Conservation (phyloP, 176 grass and related monocot genomes). For the Thinopyrum elongatum region DNA sequence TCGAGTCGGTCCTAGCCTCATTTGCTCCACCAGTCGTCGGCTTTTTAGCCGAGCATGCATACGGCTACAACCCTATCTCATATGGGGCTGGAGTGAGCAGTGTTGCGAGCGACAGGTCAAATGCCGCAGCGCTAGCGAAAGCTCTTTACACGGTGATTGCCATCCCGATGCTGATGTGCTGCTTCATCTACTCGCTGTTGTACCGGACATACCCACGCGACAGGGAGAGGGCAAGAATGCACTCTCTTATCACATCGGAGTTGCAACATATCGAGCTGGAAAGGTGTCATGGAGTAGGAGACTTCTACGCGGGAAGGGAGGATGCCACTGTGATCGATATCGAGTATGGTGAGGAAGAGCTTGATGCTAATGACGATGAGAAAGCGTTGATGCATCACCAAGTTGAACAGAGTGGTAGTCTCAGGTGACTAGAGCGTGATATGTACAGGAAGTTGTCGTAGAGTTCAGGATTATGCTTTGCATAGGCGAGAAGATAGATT, state of each 20-base stretch:
- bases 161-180: constrained; percentile 77
- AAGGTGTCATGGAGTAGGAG: not conserved
- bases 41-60: constrained; percentile 61
- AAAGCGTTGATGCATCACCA: constrained; percentile 35
- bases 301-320: constrained; percentile 17
- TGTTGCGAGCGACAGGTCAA: constrained; percentile 42
- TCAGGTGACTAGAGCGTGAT: not conserved
- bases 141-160: constrained; percentile 73
- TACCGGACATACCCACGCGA: constrained; percentile 72
- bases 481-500: not conserved
- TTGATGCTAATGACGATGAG: constrained; percentile 34
- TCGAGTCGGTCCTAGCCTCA: constrained; percentile 73
- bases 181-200: constrained; percentile 77
- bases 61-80: constrained; percentile 60
- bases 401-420: constrained; percentile 9
- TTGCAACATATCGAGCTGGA: constrained; percentile 59
- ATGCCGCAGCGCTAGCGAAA: constrained; percentile 74
- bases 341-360: constrained; percentile 39
- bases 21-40: constrained; percentile 78
- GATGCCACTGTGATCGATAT: constrained; percentile 48
- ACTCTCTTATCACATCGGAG: constrained; percentile 60
- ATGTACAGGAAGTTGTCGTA: not conserved
- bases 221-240: constrained; percentile 79
- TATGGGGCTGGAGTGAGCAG: constrained; percentile 7
- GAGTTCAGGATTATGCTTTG: not conserved